Evolutionary conservation across 306 rosid species (phyloP).

Genomic region (Mucuna pruriens): DNA sequence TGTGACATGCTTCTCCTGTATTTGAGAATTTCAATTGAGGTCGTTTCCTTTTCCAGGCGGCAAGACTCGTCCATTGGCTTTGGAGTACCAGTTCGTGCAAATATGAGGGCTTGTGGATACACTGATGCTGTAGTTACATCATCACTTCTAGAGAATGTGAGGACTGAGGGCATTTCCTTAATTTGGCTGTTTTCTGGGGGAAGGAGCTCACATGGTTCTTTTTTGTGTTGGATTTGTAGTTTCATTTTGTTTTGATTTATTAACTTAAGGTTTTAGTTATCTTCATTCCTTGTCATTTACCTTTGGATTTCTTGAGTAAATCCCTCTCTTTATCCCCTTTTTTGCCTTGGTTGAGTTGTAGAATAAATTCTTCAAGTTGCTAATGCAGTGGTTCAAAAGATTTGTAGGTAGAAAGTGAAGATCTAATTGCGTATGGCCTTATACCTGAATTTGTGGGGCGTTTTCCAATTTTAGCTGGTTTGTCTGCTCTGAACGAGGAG

Average conservation of each 20-base stretch:
- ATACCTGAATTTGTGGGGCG: slow-evolving; percentile 83
- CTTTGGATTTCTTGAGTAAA: not conserved
- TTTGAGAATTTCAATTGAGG: not conserved
- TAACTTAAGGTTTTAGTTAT: slow-evolving; percentile 19
- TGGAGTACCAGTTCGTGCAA: slow-evolving; percentile 75
- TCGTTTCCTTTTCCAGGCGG: slow-evolving; percentile 45
- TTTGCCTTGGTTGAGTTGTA: not conserved
- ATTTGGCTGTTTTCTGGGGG: not conserved
- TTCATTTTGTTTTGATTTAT: slow-evolving; percentile 27
- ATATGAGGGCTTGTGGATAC: slow-evolving; percentile 55
- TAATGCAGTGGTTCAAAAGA: slow-evolving; percentile 23
- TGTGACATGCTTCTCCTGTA: slow-evolving; percentile 9
- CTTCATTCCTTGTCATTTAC: not conserved
- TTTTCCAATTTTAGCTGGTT: slow-evolving; percentile 67
- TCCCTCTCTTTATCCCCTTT: not conserved
- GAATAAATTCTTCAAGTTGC: slow-evolving; percentile 26
- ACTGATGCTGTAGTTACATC: slow-evolving; percentile 61
- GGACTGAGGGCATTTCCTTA: slow-evolving; percentile 38
- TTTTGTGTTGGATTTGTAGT: not conserved
- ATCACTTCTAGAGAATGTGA: slow-evolving; percentile 70
- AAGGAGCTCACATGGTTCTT: not conserved
- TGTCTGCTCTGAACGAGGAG: slow-evolving; percentile 72
- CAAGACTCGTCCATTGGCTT: slow-evolving; percentile 86
- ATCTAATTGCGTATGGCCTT: slow-evolving; percentile 73
- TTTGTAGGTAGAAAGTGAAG: slow-evolving; percentile 73